A percentile compares a stretch with the other conserved stretches of the same genome.
These are phyloP conservation scores for Exsudoporus frostii DNA, from an alignment of 768 basidiomycete species.

Conservation along the genomic window DNA sequence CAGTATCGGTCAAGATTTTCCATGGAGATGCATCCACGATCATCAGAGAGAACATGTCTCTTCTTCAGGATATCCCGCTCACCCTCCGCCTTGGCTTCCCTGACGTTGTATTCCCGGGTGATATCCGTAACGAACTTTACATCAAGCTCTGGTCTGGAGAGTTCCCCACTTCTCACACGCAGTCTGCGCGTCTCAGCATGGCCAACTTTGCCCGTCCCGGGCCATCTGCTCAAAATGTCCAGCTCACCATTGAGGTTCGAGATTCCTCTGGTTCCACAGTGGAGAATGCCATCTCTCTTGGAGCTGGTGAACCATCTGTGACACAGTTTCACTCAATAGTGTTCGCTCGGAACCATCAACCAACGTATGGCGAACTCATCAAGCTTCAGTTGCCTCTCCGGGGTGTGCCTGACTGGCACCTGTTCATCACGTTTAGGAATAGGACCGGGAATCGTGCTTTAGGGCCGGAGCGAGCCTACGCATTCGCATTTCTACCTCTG, in stretches of 20 bases:
- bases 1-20: constrained; percentile 82
- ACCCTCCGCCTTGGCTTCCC: constrained; percentile 91
- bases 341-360: constrained; percentile 81
- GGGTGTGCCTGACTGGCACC: constrained; percentile 74
- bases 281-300: constrained; percentile 73
- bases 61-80: constrained; percentile 77
- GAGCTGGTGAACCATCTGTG: constrained; percentile 79
- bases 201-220: constrained; percentile 59
- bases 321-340: constrained; percentile 88
- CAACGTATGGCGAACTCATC: constrained; percentile 91
- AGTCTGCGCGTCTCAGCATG: constrained; percentile 55
- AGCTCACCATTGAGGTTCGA: constrained; percentile 88
- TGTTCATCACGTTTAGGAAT: constrained; percentile 93
- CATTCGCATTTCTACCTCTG: constrained; percentile 89
- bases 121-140: constrained; percentile 91
- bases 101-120: constrained; percentile 92
- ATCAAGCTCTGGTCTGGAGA: constrained; percentile 95
- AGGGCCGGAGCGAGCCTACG: constrained; percentile 73
- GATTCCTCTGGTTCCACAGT: constrained; percentile 66
- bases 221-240: constrained; percentile 55
- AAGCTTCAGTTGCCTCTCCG: constrained; percentile 76
- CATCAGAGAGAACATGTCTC: constrained; percentile 77
- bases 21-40: constrained; percentile 76
- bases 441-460: constrained; percentile 51
- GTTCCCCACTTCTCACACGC: constrained; percentile 57